Base-by-base conservation (phyloP, 1,139 yeast genomes). In the Taiozyma sp. region DNA sequence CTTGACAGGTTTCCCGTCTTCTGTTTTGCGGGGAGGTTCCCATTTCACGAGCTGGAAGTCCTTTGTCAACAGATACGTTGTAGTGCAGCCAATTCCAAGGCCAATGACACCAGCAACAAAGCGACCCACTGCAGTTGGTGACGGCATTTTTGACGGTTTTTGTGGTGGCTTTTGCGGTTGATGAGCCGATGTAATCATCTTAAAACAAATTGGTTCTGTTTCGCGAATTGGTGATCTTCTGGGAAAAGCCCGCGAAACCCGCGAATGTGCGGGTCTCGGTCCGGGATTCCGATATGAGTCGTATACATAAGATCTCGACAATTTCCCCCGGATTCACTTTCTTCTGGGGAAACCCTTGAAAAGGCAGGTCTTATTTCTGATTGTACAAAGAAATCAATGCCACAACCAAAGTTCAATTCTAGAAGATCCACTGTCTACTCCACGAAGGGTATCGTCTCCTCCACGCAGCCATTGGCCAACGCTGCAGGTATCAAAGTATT, bases 341-440 rank as follows among this genome's bases (percentile, higher is more conserved):
- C 27, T 24, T 24, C 27, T 24, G 27, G 27, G 27, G 8, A 24
- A 24, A 24, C 8, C 27, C 8, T 24, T 24, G 8, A 24, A 24
- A 8, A 5, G 6, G 27, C 8, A 24, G 8, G 27, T 8, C 8
- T 6, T 28, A 28, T 10, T 4, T 2, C 13, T 28, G 30, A 2
- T 9, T 28, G 34, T 2, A 6, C 5, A 30, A 7, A 32, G 24
- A 19, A 19, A 38, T 4, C 24, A 47, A 52, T 54, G 49, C 52
- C 57, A 38, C 54, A 56, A 28, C 46, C 56, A 34, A 54, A 54
- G 45, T 81, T 77, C 65, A 62, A 68, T 16, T 85, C 93, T 4
- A 73, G 96, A 60, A 74, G 96, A 52, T 86, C 95, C 1, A 85
- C 86, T 0, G 96, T 87, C 5, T 85, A 85, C 64, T 85, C 95